Base-by-base conservation (phyloP, 805 yeast species). In the Spathaspora passalidarum region DNA sequence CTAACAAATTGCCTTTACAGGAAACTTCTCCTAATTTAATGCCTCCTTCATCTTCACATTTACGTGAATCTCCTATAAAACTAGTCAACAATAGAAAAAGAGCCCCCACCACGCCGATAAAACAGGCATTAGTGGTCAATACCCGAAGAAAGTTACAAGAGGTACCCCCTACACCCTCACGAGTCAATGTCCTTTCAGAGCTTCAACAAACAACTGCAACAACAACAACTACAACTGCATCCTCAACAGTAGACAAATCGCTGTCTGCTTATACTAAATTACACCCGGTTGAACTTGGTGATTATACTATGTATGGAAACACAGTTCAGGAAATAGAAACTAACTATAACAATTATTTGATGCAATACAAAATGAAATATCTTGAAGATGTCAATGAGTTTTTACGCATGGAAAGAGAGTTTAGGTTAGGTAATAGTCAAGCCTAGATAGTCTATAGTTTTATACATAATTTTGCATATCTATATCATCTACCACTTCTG, bases 261-360 rank as follows among this genome's bases (percentile, higher is more conserved):
- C 35, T 14, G 18, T 11, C 35, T 9, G 21, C 37, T 16, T 17
- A 34, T 18, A 17, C 37, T 11, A 34, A 16, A 17, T 17, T 18
- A 17, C 38, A 35, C 10, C 5, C 16, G 5, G 34, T 20, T 36
- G 22, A 36, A 36, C 13, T 29, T 29, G 34, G 34, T 13, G 34
- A 29, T 29, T 29, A 29, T 29, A 20, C 11, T 13, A 37, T 21
- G 16, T 20, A 20, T 36, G 40, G 45, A 10, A 13, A 5, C 13
- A 42, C 44, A 25, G 17, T n/a, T 9, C 29, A 2, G 13, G 48
- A 44, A 34, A 43, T 62, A 18, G 60, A 61, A 13, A 54, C 58
- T 34, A 55, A 57, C 43, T 69, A 62, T 46, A 57, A 60, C 42
- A 61, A 54, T 32, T 70, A 75, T 75, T 21, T 61, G 21, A 48